Evolutionary conservation across 257 asterid genomes (phyloP).

Genomic region (Nicotiana knightiana): DNA sequence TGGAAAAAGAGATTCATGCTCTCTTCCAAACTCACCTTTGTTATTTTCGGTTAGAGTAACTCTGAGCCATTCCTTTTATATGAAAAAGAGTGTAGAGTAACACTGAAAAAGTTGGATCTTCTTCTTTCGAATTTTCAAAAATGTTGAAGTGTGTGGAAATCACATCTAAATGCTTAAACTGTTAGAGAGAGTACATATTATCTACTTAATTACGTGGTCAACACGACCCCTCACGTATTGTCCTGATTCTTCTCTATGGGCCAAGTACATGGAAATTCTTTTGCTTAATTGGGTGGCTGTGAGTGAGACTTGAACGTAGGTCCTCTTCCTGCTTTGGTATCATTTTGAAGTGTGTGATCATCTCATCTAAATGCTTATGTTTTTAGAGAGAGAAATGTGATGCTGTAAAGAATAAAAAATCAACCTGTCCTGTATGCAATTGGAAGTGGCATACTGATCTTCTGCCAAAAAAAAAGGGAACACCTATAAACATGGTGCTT

Average conservation of each 20-base stretch:
- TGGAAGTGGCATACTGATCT: not conserved
- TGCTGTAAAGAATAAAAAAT: not conserved
- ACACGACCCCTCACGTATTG: no score
- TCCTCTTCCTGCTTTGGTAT: not conserved
- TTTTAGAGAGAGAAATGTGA: not conserved
- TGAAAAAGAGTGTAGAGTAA: no score
- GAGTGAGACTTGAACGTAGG: not conserved
- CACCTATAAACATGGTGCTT: not conserved
- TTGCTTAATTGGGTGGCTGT: not conserved
- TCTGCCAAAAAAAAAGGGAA: not conserved
- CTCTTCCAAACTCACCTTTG: no score
- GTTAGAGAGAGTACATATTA: no score
- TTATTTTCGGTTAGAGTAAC: no score
- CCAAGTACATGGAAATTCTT: not conserved
- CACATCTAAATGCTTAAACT: no score
- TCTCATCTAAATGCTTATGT: not conserved
- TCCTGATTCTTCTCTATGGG: not conserved
- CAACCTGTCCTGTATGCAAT: not conserved
- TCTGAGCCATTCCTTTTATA: no score
- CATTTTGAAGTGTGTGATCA: not conserved
- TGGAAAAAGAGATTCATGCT: no score
- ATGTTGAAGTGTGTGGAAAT: no score
- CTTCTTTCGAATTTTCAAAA: no score
- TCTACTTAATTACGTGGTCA: no score
- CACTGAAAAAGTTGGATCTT: no score